Evolutionary conservation across 768 basidiomycete species (phyloP), one percentile per base, ranked within the genome.

Genomic region (Lentinula aciculospora): DNA sequence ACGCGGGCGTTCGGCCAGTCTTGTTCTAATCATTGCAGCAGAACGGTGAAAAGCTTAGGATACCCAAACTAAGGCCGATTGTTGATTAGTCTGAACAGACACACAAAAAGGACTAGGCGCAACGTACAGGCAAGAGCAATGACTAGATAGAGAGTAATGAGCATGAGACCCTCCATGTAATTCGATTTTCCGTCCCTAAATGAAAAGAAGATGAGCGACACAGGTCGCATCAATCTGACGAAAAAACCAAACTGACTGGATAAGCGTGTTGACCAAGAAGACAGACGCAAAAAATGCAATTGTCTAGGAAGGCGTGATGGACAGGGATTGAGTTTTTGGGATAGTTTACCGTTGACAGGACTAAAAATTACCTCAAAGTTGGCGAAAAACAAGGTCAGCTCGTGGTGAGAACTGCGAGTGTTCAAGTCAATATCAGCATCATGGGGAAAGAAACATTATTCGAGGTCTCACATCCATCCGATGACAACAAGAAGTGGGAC

Each of bases 151-250:
- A 94, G 75, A 0, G 87, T 78, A 34, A 82, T 61, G 34, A 83
- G 72, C 90, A 94, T 89, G 42, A 92, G 68, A 32, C 94, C 94
- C 73, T 95, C 94, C 86, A 96, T 89, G 67, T 92, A 94, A 66
- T 95, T 94, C 15, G 89, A 87, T 65, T 86, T 88, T 45, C 93
- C 93, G 61, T 92, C 88, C 73, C 85, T 82, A 63, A 8, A 47
- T n/a, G 25, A 44, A 34, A 29, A 21, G 36, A 40, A n/a, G 58
- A 45, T 34, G 53, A 46, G 25, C 13, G 29, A 23, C 29, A 36
- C 13, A 48, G 48, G 39, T 36, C 51, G 28, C 47, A 3, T 15
- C 9, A 4, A 29, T 19, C 59, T 37, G 25, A 32, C 55, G 6
- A 37, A 55, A 51, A 29, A 13, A 40, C 9, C 36, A 9, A 21